These are phyloP conservation scores for Boletus vinaceobasis DNA, from an alignment of 768 basidiomycete species.

Conservation along the genomic window DNA sequence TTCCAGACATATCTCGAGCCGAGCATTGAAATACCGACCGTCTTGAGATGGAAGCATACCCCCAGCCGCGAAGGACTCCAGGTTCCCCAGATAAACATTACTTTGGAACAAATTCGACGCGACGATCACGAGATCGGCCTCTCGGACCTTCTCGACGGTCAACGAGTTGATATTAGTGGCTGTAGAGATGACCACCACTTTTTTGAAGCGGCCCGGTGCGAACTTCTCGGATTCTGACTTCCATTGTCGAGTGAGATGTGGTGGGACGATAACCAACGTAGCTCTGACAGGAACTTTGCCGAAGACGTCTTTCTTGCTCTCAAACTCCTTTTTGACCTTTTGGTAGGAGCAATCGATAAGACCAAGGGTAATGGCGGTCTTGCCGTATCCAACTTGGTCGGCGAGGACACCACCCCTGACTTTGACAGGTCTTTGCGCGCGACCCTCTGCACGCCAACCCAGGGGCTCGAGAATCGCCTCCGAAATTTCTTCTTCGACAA, in stretches of 20 bases:
- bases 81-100: conserved; percentile 68
- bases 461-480: conserved; percentile 84
- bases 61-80: conserved; percentile 65
- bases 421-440: conserved; percentile 70
- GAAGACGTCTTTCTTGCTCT: conserved; percentile 39
- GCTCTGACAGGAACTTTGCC: conserved; percentile 79
- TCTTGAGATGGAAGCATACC: conserved; percentile 71
- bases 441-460: conserved; percentile 93
- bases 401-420: conserved; percentile 90
- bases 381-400: conserved; percentile 96
- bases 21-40: conserved; percentile 87
- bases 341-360: conserved; percentile 73
- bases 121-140: conserved; percentile 84
- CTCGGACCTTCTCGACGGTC: conserved; percentile 68
- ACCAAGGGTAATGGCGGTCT: conserved; percentile 92
- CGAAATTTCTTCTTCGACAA: conserved; percentile 91
- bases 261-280: conserved; percentile 82
- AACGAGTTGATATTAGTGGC: conserved; percentile 67
- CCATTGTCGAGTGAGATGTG: conserved; percentile 91
- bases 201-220: conserved; percentile 41
- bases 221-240: conserved; percentile 83
- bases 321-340: conserved; percentile 55
- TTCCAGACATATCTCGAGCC: conserved; percentile 59
- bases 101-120: conserved; percentile 87
- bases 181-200: conserved; percentile 62